Percentiles rank a stretch among this genome's conserved stretches.
phyloP scores from a whole-genome alignment of 2,329 filamentous ascomycete species.

The Botrytis paeoniae region DNA sequence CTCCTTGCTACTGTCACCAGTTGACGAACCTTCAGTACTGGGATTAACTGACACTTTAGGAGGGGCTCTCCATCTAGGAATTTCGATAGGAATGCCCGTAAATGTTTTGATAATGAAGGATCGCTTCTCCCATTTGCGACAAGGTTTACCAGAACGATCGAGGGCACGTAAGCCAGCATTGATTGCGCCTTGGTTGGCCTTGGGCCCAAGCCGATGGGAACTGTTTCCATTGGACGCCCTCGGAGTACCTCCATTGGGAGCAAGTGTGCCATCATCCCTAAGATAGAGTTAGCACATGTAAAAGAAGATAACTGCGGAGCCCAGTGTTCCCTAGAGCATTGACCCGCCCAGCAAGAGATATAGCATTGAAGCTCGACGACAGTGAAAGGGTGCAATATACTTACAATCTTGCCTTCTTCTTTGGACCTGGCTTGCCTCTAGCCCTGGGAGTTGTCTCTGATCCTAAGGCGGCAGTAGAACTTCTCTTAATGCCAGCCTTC shows the following conservation, averaged over 20 bases:
- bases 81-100: slow-evolving; percentile 79
- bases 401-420: slow-evolving; percentile 94
- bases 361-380: background rate
- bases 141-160: slow-evolving; percentile 87
- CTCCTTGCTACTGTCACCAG: slow-evolving; percentile 57
- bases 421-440: slow-evolving; percentile 86
- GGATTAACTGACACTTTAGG: slow-evolving; percentile 50
- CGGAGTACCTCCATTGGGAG: slow-evolving; percentile 49
- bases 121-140: slow-evolving; percentile 85
- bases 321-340: background rate
- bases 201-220: slow-evolving; percentile 82
- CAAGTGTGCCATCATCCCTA: slow-evolving; percentile 62
- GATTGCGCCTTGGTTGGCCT: slow-evolving; percentile 95
- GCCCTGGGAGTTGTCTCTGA: slow-evolving; percentile 64
- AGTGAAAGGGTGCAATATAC: slow-evolving; percentile 42
- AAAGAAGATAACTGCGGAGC: slow-evolving; percentile 10
- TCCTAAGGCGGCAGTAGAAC: slow-evolving; percentile 59
- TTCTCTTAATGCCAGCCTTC: slow-evolving; percentile 63
- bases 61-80: slow-evolving; percentile 79
- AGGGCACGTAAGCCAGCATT: slow-evolving; percentile 93
- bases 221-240: slow-evolving; percentile 41
- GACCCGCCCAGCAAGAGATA: background rate
- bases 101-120: slow-evolving; percentile 86
- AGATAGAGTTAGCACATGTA: slow-evolving; percentile 35
- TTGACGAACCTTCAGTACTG: slow-evolving; percentile 45